Percentiles rank a stretch among this genome's conserved stretches.
These are phyloP conservation scores for Boletus tylopilopsis DNA, from an alignment of 768 basidiomycete genomes.

Conservation along the genomic window DNA sequence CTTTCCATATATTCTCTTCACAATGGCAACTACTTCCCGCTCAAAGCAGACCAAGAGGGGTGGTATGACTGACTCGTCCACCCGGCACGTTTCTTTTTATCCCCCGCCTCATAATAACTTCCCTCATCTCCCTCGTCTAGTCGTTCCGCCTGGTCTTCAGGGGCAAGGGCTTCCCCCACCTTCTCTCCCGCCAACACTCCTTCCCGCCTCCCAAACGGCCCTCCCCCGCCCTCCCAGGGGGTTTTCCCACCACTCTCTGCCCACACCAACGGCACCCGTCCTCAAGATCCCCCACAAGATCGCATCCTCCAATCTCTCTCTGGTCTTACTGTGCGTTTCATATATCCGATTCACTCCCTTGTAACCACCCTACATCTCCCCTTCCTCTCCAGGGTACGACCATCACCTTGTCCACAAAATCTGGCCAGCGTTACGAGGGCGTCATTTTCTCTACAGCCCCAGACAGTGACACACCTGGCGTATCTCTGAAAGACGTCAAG, in stretches of 20 bases:
- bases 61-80: constrained; percentile 50
- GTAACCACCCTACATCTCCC: constrained; percentile 15
- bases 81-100: constrained; percentile 41
- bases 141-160: constrained; percentile 62
- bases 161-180: constrained; percentile 65
- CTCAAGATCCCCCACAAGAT: constrained; percentile 50
- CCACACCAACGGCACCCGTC: constrained; percentile 46
- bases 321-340: constrained; percentile 62
- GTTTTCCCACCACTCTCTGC: constrained; percentile 41
- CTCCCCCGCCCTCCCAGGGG: constrained; percentile 33
- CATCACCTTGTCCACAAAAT: constrained; percentile 71
- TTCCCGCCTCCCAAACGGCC: constrained; percentile 42
- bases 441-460: constrained; percentile 54
- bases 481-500: constrained; percentile 74
- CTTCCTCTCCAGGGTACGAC: constrained; percentile 60
- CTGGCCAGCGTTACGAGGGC: constrained; percentile 70
- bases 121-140: constrained; percentile 24
- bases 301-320: constrained; percentile 60
- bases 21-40: constrained; percentile 64
- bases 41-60: constrained; percentile 64
- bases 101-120: constrained; percentile 12
- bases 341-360: constrained; percentile 7
- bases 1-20: constrained; percentile 18
- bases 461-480: constrained; percentile 68
- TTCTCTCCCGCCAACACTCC: constrained; percentile 51